Evolutionary conservation across 2,329 filamentous ascomycete species (phyloP), one percentile per base, ranked within the genome.

Genomic region (Sporothrix brunneoviolacea): DNA sequence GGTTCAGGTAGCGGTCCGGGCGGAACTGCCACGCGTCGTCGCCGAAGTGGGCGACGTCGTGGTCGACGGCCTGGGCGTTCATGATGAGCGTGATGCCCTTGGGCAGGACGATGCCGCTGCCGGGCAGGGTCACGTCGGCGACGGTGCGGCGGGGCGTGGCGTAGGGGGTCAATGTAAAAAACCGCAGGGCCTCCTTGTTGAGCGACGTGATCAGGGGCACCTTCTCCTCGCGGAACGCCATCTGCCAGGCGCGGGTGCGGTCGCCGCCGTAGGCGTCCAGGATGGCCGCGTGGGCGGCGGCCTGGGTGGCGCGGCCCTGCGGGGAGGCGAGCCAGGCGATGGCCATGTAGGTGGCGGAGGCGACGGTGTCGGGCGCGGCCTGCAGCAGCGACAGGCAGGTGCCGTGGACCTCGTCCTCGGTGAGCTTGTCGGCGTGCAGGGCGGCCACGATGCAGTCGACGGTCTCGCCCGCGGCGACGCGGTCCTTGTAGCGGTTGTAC

Each of bases 391-490:
- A 47, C 16, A 47, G 18, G 21, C 44, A 47, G 8, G 44, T 47
- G 44, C 44, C 44, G 35, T 46, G 43, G 4, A 46, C 43, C n/a
- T 46, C 43, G 8, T 46, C 43, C 10, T 46, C 33, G 21, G 33
- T 46, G 13, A 46, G 43, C 43, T 46, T 46, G 33, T 46, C 43
- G 32, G 27, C 43, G 43, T 46, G 43, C 22, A 46, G 43, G 4
- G 43, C 32, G 22, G 43, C 33, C 15, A 46, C 43, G 22, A 46
- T 46, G 43, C 44, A 47, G 44, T 47, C 44, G 35, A 47, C 44
- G 7, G 18, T 47, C 24, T 47, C 44, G 22, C 44, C 44, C 22
- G 44, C 24, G 24, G 13, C 8, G n/a, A 47, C 44, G 18, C 44
- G 44, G 7, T 30, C 44, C 16, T n/a, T 24, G 35, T 47, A 47